Evolutionary conservation across 2,329 filamentous ascomycete species (phyloP).

Genomic region (Cytospora paraplurivora): DNA sequence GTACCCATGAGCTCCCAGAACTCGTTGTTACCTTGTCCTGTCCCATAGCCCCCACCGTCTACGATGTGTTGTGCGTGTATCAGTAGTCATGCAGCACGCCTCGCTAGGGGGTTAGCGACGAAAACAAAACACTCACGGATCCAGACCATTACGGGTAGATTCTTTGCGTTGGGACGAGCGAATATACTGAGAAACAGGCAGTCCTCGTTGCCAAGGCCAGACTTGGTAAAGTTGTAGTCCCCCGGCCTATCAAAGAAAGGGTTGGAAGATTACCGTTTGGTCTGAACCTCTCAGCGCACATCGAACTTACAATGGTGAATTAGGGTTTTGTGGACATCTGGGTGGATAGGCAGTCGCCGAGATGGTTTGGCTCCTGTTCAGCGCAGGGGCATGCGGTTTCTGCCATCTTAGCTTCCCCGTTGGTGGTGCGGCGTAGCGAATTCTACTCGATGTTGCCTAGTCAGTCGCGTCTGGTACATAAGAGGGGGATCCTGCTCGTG

Average conservation of each 20-base stretch:
- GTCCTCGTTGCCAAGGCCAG: background rate
- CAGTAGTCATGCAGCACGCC: background rate
- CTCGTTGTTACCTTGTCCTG: slow-evolving; percentile 21
- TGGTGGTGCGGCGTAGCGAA: slow-evolving; percentile 19
- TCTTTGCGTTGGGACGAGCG: slow-evolving; percentile 3
- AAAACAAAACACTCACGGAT: slow-evolving; percentile 12
- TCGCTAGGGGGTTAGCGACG: background rate
- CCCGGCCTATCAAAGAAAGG: background rate
- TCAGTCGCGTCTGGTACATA: background rate
- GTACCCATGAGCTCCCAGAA: slow-evolving; percentile 17
- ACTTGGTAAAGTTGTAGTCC: background rate
- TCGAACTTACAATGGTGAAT: slow-evolving; percentile 8
- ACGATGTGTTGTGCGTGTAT: background rate
- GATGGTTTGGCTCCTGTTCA: slow-evolving; percentile 1
- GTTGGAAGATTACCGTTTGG: too few species aligned
- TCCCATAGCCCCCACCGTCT: slow-evolving; percentile 21
- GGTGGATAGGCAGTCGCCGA: slow-evolving; percentile 13
- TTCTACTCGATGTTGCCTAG: background rate
- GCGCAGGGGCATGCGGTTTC: background rate
- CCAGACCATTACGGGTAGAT: slow-evolving; percentile 19
- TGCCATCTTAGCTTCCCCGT: slow-evolving; percentile 13
- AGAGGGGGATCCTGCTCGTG: background rate
- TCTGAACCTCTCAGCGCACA: too few species aligned
- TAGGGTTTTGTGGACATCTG: slow-evolving; percentile 10
- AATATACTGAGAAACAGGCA: background rate